Conservation (phyloP, 176 grass and related monocot genomes). For the Otatea glauca region DNA sequence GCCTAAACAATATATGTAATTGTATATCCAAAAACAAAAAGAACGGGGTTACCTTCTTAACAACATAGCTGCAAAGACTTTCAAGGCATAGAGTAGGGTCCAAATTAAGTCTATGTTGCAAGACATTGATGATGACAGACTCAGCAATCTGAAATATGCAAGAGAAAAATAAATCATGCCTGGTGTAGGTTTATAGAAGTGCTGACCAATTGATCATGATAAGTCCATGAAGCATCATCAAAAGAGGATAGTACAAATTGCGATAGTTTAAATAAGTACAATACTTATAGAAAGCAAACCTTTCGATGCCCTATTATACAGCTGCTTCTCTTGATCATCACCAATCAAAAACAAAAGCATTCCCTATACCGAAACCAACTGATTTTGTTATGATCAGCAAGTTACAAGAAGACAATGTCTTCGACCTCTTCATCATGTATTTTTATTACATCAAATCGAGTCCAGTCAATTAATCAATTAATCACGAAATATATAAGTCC, state of each 20-base stretch:
- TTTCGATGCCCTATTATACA: constrained; percentile 52
- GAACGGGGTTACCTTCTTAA: constrained; percentile 48
- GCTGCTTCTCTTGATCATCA: constrained; percentile 50
- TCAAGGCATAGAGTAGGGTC: constrained; percentile 50
- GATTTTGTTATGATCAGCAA: neutral
- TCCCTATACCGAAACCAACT: constrained; percentile 40
- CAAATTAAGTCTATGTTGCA: constrained; percentile 68
- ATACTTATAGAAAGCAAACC: constrained; percentile 54
- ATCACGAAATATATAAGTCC: too few species aligned
- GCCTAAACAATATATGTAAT: constrained; percentile 22
- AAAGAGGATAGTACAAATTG: too few species aligned
- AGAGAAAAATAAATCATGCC: too few species aligned
- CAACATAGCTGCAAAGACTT: constrained; percentile 40
- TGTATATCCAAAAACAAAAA: constrained; percentile 18
- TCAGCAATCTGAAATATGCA: too few species aligned
- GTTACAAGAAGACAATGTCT: too few species aligned
- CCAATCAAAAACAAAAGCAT: constrained; percentile 51
- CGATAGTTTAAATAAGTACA: too few species aligned
- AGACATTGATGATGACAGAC: constrained; percentile 47
- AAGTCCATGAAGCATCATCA: too few species aligned
- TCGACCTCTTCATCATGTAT: too few species aligned
- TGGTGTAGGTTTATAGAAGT: too few species aligned
- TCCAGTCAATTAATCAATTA: too few species aligned
- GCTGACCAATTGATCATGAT: too few species aligned
- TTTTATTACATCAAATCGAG: too few species aligned